Evolutionary conservation across 768 basidiomycete species (phyloP), one percentile per base, ranked within the genome.

Genomic region (Dacryopinax primogenitus): DNA sequence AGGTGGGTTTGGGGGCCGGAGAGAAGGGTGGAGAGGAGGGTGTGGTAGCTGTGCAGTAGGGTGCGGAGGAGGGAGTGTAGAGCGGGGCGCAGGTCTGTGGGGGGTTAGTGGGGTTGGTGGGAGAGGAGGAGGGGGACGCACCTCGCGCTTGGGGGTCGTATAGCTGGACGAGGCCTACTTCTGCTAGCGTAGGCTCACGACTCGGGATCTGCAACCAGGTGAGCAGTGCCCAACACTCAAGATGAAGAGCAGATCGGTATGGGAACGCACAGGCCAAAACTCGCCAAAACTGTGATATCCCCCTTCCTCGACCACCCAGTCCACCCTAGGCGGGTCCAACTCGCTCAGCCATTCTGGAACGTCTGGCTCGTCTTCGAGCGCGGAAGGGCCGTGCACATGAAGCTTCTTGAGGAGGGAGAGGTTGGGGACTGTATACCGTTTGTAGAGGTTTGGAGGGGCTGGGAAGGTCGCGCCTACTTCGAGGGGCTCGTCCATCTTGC

Each of bases 281-380:
- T 93, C 89, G n/a, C 90, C 91, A 75, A 87, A 95, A 16, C 86
- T 86, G 63, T 82, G 82, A 73, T 91, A 95, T 67, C 83, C 79
- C 0, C 87, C 86, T 67, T 90, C 90, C 69, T 92, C 88, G 1
- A 90, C 79, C 63, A 95, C 88, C 91, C 92, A 93, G 71, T 93
- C 92, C 15, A 88, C 85, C 47, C 90, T 82, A 36, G 92, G 92
- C 74, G 87, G 91, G 72, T 92, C 88, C 11, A 95, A 80, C 68
- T 86, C 84, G 1, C 74, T 74, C 41, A 93, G 77, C 88, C 88
- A 91, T 21, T 88, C 83, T 6, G 90, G 90, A 12, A 91, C 76
- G 64, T 90, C 85, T 1, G 75, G 70, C 71, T 91, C 86, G 77
- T 90, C 91, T 6, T 80, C 75, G 39, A 92, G 78, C 33, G 85